Percentiles rank a stretch among this genome's conserved stretches.
Conservation (phyloP, 2,329 filamentous ascomycete species). For the Blastomyces silverae region DNA sequence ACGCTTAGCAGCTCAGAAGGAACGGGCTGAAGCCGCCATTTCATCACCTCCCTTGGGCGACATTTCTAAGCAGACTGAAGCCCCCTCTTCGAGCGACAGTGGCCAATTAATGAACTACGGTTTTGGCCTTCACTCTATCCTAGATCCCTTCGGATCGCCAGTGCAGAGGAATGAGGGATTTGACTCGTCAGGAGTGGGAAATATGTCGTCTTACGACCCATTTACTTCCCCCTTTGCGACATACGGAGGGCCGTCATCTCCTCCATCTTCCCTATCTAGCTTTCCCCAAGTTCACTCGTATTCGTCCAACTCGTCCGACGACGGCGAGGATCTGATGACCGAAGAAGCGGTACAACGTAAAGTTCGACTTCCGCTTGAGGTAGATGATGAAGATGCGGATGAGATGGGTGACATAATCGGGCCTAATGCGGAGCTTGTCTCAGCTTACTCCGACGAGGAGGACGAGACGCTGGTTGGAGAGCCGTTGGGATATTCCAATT, state of each 20-base stretch:
- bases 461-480: constrained; percentile 53
- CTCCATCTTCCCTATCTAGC: constrained; percentile 34
- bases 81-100: constrained; percentile 21
- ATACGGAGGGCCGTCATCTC: constrained; percentile 23
- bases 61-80: constrained; percentile 13
- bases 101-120: constrained; percentile 5
- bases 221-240: neutral
- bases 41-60: constrained; percentile 23
- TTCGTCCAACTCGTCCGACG: constrained; percentile 40
- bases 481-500: constrained; percentile 63
- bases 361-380: constrained; percentile 51
- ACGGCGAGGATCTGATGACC: constrained; percentile 24
- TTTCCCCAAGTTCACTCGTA: constrained; percentile 37
- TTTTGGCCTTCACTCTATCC: constrained; percentile 2
- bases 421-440: constrained; percentile 35
- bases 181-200: neutral
- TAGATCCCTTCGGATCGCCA: constrained; percentile 3
- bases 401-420: constrained; percentile 47
- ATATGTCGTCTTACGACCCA: neutral
- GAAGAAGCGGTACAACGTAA: constrained; percentile 38
- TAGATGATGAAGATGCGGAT: constrained; percentile 49
- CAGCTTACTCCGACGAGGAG: constrained; percentile 45
- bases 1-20: constrained; percentile 68
- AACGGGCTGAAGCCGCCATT: constrained; percentile 46
- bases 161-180: neutral